Evolutionary conservation across 768 basidiomycete genomes (phyloP), one percentile per base, ranked within the genome.

Genomic region (Psilocybe cyanescens): DNA sequence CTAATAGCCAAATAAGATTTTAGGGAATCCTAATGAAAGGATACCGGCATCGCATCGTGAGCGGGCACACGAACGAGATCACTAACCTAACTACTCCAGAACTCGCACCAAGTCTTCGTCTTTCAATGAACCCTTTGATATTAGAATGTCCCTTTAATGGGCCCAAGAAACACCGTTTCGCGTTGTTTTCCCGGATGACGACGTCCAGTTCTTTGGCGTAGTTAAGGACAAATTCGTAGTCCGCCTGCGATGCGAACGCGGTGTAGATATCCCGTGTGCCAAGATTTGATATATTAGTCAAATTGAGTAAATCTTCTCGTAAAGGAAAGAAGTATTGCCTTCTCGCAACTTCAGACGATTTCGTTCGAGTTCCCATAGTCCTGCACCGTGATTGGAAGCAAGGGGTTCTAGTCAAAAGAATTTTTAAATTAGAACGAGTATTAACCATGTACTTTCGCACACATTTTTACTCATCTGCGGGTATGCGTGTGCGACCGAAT

Each of bases 361-460:
- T 75, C 90, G 86, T 78, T 99, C 97, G 45, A 96, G 82, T 75
- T 99, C 96, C 95, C 97, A 99, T 99, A 97, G 77, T 99, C 97
- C 71, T 97, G 95, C 0, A 99, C 97, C 0, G 97, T 99, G 47
- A 97, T 94, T 33, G 97, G 97, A 24, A 99, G 80, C 11, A 99
- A 79, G 5, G 96, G 96, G 71, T 93, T 94, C 93, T 96, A 71
- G 31, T 58, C 44, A 9, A 59, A 7, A 6, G 35, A 50, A 19
- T 39, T 58, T 24, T 24, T 24, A 24, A 61, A 62, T 52, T 60
- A 62, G 65, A 65, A 17, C 33, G 53, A 28, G 30, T 57, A 48
- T n/a, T 47, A 19, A 39, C 45, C 41, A 53, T 8, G 29, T 14
- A 16, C 39, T 37, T 14, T 73, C 83, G 67, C 70, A 95, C 70